Base-by-base conservation (phyloP, 1,139 yeast species). In the Kodamaea anthophila region DNA sequence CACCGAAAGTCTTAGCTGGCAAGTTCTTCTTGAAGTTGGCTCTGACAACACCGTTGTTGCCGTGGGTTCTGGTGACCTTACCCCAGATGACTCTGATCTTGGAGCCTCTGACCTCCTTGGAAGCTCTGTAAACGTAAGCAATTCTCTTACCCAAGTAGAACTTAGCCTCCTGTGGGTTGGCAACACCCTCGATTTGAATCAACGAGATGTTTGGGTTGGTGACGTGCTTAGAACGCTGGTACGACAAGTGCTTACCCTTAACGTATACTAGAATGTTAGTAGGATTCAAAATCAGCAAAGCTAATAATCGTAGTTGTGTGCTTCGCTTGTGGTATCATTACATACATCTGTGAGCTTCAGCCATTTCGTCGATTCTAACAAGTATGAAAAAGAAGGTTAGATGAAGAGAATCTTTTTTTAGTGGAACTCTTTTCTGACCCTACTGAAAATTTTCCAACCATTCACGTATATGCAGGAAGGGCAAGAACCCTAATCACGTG, bases 71-170 rank as follows among this genome's bases (percentile, higher is more conserved):
- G 74, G 94, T 75, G 56, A 91, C 78, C 73, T 83, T 83, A 70
- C 98, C 98, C 98, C 98, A 91, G 75, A 91, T 87, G 61, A 93
- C 96, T 79, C 98, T 87, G 75, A 91, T 84, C 79, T 91, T 91
- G 59, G 97, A 75, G 65, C 97, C 97, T 79, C 95, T 85, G 60
- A 87, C 72, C 75, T 88, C 97, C 78, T 88, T 91, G 60, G 84
- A 72, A 64, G 95, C 96, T 75, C 94, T 86, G 96, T 91, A 91
- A 58, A 91, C 97, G 79, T 85, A 91, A 58, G 98, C 98, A 55
- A 91, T 82, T 70, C 96, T 85, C 86, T 91, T 91, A 74, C 98
- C 98, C 60, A 91, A 80, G 93, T 91, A 91, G 79, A 91, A 91
- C 74, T 85, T 83, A 58, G 98, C 96, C 48, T 88, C 98, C 65